These are phyloP conservation scores for Leucosporidium scottii DNA, from an alignment of 768 basidiomycete genomes.

Conservation along the genomic window DNA sequence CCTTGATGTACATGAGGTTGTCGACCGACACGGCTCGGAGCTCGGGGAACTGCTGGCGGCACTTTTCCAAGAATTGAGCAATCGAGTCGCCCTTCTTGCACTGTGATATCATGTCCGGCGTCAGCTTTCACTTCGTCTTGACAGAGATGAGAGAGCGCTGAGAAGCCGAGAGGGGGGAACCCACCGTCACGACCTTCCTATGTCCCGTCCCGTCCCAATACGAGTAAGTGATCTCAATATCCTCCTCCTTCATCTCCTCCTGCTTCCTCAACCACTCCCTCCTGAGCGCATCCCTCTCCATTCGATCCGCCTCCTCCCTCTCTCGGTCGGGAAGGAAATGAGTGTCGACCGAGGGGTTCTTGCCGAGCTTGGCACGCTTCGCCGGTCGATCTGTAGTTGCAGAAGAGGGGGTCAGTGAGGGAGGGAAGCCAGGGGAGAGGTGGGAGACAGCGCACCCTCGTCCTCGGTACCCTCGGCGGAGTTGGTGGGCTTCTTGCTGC, in stretches of 20 bases:
- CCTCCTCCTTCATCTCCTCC: conserved; percentile 50
- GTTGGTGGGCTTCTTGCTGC: conserved; percentile 8
- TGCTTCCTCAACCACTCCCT: conserved; percentile 77
- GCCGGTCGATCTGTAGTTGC: conserved; percentile 43
- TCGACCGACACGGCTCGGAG: conserved; percentile 82
- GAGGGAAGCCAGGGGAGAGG: neutral
- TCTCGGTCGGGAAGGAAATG: conserved; percentile 98
- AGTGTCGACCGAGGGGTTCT: conserved; percentile 94
- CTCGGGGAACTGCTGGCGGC: conserved; percentile 85
- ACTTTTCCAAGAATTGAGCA: conserved; percentile 80
- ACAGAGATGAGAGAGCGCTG: too few relatives aligned
- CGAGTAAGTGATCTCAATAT: conserved; percentile 87
- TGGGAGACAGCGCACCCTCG: neutral
- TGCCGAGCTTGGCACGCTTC: conserved; percentile 75
- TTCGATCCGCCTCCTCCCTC: conserved; percentile 84
- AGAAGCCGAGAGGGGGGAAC: conserved; percentile 39
- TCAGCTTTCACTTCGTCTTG: too few relatives aligned
- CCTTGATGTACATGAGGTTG: conserved; percentile 97
- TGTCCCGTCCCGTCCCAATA: conserved; percentile 99
- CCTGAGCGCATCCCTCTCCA: conserved; percentile 77
- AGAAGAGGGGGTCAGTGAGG: neutral
- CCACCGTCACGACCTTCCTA: conserved; percentile 77
- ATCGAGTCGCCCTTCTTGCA: conserved; percentile 96
- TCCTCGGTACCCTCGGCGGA: conserved; percentile 7
- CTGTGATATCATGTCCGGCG: too few relatives aligned